Percentiles rank a stretch among this genome's conserved stretches.
phyloP scores from a whole-genome alignment of 2,329 filamentous ascomycete species.

The Pyrenochaeta sp. region DNA sequence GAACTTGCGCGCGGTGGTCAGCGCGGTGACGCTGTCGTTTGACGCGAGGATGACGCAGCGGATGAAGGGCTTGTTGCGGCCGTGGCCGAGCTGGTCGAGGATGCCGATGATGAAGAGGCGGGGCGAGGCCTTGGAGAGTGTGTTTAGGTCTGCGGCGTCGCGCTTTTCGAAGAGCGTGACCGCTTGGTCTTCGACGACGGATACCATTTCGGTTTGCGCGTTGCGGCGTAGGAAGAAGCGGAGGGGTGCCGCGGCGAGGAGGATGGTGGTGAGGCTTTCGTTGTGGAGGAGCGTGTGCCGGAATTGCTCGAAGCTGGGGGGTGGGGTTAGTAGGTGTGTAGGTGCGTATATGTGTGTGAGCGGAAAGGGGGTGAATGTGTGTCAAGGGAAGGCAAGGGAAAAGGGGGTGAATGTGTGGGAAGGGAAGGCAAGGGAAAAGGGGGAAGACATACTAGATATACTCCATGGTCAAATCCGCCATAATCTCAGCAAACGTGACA shows the following conservation, averaged over 20 bases:
- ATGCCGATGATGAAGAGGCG: slow-evolving; percentile 41
- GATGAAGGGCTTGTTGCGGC: slow-evolving; percentile 37
- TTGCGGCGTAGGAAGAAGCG: slow-evolving; percentile 36
- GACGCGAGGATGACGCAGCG: slow-evolving; percentile 36
- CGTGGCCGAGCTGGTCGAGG: slow-evolving; percentile 37
- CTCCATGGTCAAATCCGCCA: slow-evolving; percentile 52
- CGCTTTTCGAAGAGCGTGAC: slow-evolving; percentile 37
- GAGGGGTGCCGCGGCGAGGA: slow-evolving; percentile 41
- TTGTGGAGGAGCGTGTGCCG: slow-evolving; percentile 43
- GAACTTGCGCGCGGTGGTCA: slow-evolving; percentile 41
- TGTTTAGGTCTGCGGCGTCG: slow-evolving; percentile 34
- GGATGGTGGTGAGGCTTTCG: slow-evolving; percentile 45
- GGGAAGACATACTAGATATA: too few species aligned
- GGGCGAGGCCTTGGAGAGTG: slow-evolving; percentile 39
- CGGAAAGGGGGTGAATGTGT: too few species aligned
- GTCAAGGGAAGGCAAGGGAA: too few species aligned
- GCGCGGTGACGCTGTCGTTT: slow-evolving; percentile 30
- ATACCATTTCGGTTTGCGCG: slow-evolving; percentile 29
- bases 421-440: too few species aligned
- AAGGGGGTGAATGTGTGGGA: too few species aligned
- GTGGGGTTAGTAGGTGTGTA: background rate
- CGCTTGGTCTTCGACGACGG: slow-evolving; percentile 35
- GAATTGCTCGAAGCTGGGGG: slow-evolving; percentile 41
- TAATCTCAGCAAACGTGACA: slow-evolving; percentile 50
- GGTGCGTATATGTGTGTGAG: too few species aligned